Base-by-base conservation (phyloP, 805 yeast genomes). In the Schwanniomyces polymorphus region DNA sequence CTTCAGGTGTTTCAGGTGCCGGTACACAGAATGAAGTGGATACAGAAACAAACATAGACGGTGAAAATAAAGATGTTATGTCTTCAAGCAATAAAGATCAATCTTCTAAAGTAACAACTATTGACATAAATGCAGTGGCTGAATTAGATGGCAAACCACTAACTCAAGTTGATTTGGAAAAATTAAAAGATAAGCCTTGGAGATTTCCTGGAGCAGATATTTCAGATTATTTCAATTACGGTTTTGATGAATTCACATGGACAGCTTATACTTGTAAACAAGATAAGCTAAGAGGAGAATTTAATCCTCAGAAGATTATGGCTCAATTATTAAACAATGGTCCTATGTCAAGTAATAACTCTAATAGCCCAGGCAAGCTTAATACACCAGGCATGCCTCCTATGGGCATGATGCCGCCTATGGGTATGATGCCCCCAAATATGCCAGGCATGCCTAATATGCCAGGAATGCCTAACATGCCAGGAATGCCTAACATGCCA, bases 191-290 rank as follows among this genome's bases (percentile, higher is more conserved):
- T 54, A 95, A 95, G 70, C 99, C 99, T 7, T 94, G 99, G 99
- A 80, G 99, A 62, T 84, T 88, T 53, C 97, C 98, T 1, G 99
- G 98, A 33, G 96, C 97, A 3, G 97, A 94, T 67, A 70, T 89
- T 35, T 80, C 96, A 7, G 98, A 94, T 65, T 95, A 91, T 67
- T 94, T 94, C 76, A 94, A 94, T 69, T 94, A 84, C 60, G 99
- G 99, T 1, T 94, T 94, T 62, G 96, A 94, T 63, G 99, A 94
- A 70, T 80, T 88, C 54, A 87, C 97, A 12, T 94, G 99, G 99
- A 83, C 87, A 45, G 90, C 91, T 21, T 94, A 94, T 68, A 84
- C 97, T 56, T 76, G 84, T 37, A 90, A 89, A 64, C 97, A 91
- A 61, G 97, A 91, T 64, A 84, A 82, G 54, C 59, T 86, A 42